These are phyloP conservation scores for Fusarium musae DNA, from an alignment of 2,329 filamentous ascomycete species.

Conservation along the genomic window DNA sequence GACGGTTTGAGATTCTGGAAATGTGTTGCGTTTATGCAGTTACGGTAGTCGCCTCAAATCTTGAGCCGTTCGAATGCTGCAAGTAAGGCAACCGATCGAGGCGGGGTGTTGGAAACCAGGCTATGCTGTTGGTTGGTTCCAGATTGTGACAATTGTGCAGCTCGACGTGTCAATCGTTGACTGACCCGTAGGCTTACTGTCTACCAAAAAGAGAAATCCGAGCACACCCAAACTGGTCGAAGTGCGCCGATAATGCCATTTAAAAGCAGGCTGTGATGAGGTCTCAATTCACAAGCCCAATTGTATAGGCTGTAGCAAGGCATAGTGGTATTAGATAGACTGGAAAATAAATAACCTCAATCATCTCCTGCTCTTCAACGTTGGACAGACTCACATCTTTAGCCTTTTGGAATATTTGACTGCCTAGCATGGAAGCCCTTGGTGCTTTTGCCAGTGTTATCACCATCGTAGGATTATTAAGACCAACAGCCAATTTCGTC, in stretches of 20 bases:
- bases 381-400: too few species aligned
- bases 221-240: not conserved
- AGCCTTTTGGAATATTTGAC: too few species aligned
- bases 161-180: slow-evolving; percentile 9
- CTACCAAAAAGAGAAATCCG: not conserved
- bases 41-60: rapidly evolving
- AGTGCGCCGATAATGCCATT: not conserved
- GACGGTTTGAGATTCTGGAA: rapidly evolving
- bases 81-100: not conserved
- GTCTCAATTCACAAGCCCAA: too few species aligned
- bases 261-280: not conserved
- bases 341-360: too few species aligned
- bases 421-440: too few species aligned
- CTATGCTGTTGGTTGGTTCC: slow-evolving; percentile 17
- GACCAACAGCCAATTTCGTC: too few species aligned
- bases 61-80: not conserved
- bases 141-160: not conserved
- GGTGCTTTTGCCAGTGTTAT: too few species aligned
- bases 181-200: not conserved
- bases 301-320: too few species aligned
- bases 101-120: not conserved
- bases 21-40: rapidly evolving
- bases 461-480: too few species aligned
- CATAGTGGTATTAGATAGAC: too few species aligned
- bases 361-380: too few species aligned